Conservation (phyloP, 495 filamentous ascomycete species). For the Aspergillus homomorphus region DNA sequence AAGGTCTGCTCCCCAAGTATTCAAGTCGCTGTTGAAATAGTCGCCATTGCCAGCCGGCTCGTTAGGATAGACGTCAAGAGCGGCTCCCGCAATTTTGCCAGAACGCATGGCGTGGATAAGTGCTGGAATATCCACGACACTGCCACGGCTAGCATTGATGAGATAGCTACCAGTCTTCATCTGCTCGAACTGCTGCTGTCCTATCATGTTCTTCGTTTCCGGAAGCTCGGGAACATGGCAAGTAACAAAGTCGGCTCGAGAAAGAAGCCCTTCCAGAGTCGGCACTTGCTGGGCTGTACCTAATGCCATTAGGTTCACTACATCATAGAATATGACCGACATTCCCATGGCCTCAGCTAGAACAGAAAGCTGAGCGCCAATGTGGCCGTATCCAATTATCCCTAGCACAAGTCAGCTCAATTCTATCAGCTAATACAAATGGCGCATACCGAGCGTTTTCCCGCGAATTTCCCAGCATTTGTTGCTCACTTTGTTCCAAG, state of each 20-base stretch:
- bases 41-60: slow-evolving; percentile 93
- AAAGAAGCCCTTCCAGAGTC: slow-evolving; percentile 71
- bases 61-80: slow-evolving; percentile 91
- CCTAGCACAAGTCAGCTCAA: slow-evolving; percentile 39
- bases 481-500: slow-evolving; percentile 96
- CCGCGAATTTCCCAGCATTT: slow-evolving; percentile 98
- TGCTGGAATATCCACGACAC: slow-evolving; percentile 89
- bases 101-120: slow-evolving; percentile 82
- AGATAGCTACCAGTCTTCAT: slow-evolving; percentile 94
- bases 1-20: slow-evolving; percentile 83
- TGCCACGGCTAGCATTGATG: slow-evolving; percentile 94
- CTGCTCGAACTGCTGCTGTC: slow-evolving; percentile 65
- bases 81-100: slow-evolving; percentile 90
- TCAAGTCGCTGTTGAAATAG: slow-evolving; percentile 86
- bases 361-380: slow-evolving; percentile 94
- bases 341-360: slow-evolving; percentile 97
- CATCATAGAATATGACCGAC: slow-evolving; percentile 93
- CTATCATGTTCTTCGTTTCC: slow-evolving; percentile 91
- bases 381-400: slow-evolving; percentile 97
- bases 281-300: slow-evolving; percentile 82
- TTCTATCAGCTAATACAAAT: background rate
- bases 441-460: slow-evolving; percentile 78
- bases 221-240: slow-evolving; percentile 90
- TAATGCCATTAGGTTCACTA: slow-evolving; percentile 87
- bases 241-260: slow-evolving; percentile 81